Evolutionary conservation across 1,139 yeast species (phyloP).

Genomic region (Kurtzmaniella quercitrusa): DNA sequence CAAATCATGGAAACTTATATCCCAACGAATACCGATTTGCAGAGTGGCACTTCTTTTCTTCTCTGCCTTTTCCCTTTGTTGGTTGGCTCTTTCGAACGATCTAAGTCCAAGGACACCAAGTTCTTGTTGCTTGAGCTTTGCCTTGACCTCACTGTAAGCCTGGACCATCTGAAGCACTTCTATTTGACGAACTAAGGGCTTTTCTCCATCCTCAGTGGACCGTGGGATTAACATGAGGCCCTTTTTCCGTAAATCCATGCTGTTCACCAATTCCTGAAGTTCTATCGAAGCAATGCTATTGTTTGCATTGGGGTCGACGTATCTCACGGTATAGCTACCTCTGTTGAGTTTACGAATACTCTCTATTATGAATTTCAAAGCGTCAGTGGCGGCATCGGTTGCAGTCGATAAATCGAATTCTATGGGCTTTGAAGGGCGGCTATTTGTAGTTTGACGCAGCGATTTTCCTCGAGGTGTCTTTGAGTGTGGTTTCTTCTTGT

Average conservation of each 20-base stretch:
- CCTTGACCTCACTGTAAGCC: conserved; percentile 29
- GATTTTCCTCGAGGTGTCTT: conserved; percentile 5
- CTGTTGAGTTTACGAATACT: conserved; percentile 21
- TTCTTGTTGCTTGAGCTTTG: conserved; percentile 28
- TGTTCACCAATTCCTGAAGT: conserved; percentile 29
- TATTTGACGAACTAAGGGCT: conserved; percentile 27
- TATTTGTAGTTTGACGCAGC: neutral
- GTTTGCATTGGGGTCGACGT: conserved; percentile 21
- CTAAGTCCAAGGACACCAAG: conserved; percentile 33
- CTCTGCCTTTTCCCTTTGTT: conserved; percentile 28
- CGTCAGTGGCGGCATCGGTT: conserved; percentile 23
- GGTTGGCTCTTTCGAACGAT: conserved; percentile 26
- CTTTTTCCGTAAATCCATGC: conserved; percentile 22
- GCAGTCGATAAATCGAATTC: conserved; percentile 18
- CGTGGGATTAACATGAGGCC: conserved; percentile 27
- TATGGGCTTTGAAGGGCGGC: conserved; percentile 7
- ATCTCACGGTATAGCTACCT: conserved; percentile 22
- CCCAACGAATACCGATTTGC: conserved; percentile 33
- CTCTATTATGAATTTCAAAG: conserved; percentile 27
- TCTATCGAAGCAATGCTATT: conserved; percentile 17
- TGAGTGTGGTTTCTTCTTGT: neutral
- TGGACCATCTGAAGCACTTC: conserved; percentile 31
- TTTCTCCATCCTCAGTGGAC: conserved; percentile 7
- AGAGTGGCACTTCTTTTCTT: conserved; percentile 38
- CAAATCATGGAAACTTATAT: conserved; percentile 38